Base-by-base conservation (phyloP, 2,329 filamentous ascomycete genomes). In the Pestalotiopsis sp. region DNA sequence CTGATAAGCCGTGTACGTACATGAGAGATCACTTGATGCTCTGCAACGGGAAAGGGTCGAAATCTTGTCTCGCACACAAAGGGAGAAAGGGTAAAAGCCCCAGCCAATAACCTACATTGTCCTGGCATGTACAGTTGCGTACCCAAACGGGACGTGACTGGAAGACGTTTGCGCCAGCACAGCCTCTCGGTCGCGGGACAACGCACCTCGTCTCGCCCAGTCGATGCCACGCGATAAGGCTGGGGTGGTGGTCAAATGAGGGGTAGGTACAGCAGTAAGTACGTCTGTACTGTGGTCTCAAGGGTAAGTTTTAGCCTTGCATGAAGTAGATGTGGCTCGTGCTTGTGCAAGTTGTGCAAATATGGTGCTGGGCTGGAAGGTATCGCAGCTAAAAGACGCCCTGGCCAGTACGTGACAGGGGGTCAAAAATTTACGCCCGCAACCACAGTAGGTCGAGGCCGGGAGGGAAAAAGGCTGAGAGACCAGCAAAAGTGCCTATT, bases 181-280 rank as follows among this genome's bases (percentile, higher is more conserved):
- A 63, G 60, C 60, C 60, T 14, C 24, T n/a, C 13, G 20, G 14
- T n/a, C 20, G 20, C 14, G 40, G 40, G 9, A 52, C 44, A 9
- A 44, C 40, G 13, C 40, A 44, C 55, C 14, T 35, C 30, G 17
- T n/a, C 17, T 26, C 24, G 30, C 26, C 60, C 38, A 44, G n/a
- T 52, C 20, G 39, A 63, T 63, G 60, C 60, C 60, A 63, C 60
- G 60, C 60, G 60, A 63, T 63, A 63, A 63, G 60, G 60, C 60
- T 63, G 39, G 60, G 60, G 58, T 22, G 35, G 58, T 35, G 35
- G 58, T 61, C 58, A 61, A 61, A n/a, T 61, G 58, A 61, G 58
- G 58, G 58, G 58, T 61, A 61, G 13, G 24, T 13, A 35, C 30
- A 35, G 30, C 30, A 35, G 30, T 9, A 35, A 35, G 30, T 35